Conservation (phyloP, 2,329 filamentous ascomycete species). For the Aspergillus floridensis region DNA sequence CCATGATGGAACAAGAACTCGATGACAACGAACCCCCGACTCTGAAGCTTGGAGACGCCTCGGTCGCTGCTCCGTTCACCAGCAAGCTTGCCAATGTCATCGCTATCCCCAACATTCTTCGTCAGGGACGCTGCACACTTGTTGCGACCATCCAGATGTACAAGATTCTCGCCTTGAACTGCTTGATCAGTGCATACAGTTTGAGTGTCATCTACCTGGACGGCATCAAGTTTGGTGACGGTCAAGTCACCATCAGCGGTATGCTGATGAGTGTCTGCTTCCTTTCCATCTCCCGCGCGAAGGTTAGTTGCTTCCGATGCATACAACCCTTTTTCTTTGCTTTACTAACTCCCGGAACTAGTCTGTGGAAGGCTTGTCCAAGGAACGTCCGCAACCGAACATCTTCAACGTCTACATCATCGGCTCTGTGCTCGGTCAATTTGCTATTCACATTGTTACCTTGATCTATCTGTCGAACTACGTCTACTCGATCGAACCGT, state of each 20-base stretch:
- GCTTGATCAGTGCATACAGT: constrained; percentile 95
- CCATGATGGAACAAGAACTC: constrained; percentile 86
- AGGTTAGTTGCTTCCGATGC: constrained; percentile 48
- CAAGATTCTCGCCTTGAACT: constrained; percentile 98
- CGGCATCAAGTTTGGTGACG: constrained; percentile 98
- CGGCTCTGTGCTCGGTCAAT: constrained; percentile 93
- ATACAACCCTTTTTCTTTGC: background rate
- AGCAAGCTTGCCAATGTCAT: constrained; percentile 96
- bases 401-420: constrained; percentile 99
- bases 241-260: constrained; percentile 96
- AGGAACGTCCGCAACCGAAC: constrained; percentile 95
- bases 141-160: constrained; percentile 99
- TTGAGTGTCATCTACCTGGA: constrained; percentile 94
- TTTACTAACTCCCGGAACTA: constrained; percentile 27
- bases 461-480: constrained; percentile 90
- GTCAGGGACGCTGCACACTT: constrained; percentile 93
- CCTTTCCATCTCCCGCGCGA: constrained; percentile 94
- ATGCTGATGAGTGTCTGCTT: constrained; percentile 99
- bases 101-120: constrained; percentile 96
- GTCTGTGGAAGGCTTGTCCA: constrained; percentile 90
- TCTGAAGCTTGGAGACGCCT: constrained; percentile 95
- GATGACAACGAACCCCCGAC: constrained; percentile 88
- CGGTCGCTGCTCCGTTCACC: constrained; percentile 94
- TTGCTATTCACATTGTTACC: constrained; percentile 90
- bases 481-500: constrained; percentile 83